Percentiles rank a stretch among this genome's conserved stretches.
Conservation (phyloP, 2,329 filamentous ascomycete genomes). For the Penicillium sp. region DNA sequence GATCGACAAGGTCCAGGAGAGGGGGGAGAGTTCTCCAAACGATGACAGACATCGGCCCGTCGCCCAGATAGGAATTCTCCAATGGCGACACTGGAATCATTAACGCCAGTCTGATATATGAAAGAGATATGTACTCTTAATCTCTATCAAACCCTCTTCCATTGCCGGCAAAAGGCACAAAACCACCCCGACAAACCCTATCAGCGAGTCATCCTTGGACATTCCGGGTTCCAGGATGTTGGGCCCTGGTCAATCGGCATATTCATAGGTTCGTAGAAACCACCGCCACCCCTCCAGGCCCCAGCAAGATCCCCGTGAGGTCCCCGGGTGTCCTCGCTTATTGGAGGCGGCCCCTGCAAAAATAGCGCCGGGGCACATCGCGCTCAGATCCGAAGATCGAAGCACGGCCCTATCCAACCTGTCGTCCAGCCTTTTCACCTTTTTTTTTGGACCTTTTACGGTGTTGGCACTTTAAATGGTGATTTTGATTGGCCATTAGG, state of each 20-base stretch:
- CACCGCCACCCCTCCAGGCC: background rate
- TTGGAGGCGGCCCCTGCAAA: slow-evolving; percentile 25
- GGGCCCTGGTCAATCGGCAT: slow-evolving; percentile 30
- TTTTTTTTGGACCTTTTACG: background rate
- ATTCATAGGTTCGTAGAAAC: slow-evolving; percentile 31
- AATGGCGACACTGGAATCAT: background rate
- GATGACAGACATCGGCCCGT: slow-evolving; percentile 5
- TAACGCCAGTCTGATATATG: background rate
- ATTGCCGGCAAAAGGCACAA: background rate
- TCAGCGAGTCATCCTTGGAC: slow-evolving; percentile 27
- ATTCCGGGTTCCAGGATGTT: slow-evolving; percentile 34
- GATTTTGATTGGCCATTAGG: background rate
- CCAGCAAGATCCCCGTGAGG: background rate
- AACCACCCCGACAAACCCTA: slow-evolving; percentile 15
- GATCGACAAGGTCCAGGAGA: slow-evolving; percentile 1
- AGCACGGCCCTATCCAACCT: slow-evolving; percentile 8
- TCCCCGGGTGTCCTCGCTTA: slow-evolving; percentile 16
- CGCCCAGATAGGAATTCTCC: background rate
- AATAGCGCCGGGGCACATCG: slow-evolving; percentile 33
- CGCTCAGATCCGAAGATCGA: slow-evolving; percentile 32
- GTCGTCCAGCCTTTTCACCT: background rate
- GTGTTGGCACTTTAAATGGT: background rate
- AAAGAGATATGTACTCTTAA: background rate
- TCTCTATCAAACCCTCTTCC: background rate
- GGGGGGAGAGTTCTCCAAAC: background rate